Conservation (phyloP, 176 grass and related monocot genomes). For the Aegilops bicornis region DNA sequence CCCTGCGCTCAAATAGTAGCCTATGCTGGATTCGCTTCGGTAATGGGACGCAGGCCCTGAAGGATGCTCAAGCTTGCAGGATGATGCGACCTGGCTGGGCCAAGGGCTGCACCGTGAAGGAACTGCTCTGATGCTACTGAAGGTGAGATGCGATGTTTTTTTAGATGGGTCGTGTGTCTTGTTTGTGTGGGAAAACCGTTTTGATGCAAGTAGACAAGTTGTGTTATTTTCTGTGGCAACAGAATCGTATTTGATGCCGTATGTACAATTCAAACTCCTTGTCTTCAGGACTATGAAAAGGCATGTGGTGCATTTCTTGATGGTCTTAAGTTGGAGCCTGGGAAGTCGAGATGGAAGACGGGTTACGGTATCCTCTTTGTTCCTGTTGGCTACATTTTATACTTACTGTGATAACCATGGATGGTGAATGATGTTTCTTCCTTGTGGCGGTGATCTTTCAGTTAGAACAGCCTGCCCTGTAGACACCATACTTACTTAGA, state of each 20-base stretch:
- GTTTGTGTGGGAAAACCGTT: background rate
- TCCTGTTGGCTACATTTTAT: background rate
- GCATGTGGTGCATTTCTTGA: constrained; percentile 37
- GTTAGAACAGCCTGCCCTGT: background rate
- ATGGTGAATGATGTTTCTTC: background rate
- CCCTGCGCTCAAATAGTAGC: constrained; percentile 43
- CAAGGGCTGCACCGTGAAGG: constrained; percentile 46
- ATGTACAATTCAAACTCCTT: background rate
- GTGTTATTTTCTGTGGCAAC: background rate
- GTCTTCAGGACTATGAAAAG: constrained; percentile 39
- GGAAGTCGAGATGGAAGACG: background rate
- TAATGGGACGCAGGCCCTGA: constrained; percentile 14
- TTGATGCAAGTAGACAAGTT: background rate
- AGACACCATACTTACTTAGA: background rate
- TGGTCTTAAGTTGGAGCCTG: constrained; percentile 31
- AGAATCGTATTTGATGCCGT: background rate
- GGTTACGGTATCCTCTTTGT: background rate
- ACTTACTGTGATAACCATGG: too few species aligned
- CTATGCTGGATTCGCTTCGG: constrained; percentile 33
- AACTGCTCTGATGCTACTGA: constrained; percentile 37
- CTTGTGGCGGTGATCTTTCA: background rate
- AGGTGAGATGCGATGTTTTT: background rate
- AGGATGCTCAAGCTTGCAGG: constrained; percentile 34
- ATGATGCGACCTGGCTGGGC: constrained; percentile 35
- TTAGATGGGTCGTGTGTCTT: background rate